These are phyloP conservation scores for Funneliformis mosseae DNA, from an alignment of 192 early-diverging fungal genomes.

Conservation along the genomic window DNA sequence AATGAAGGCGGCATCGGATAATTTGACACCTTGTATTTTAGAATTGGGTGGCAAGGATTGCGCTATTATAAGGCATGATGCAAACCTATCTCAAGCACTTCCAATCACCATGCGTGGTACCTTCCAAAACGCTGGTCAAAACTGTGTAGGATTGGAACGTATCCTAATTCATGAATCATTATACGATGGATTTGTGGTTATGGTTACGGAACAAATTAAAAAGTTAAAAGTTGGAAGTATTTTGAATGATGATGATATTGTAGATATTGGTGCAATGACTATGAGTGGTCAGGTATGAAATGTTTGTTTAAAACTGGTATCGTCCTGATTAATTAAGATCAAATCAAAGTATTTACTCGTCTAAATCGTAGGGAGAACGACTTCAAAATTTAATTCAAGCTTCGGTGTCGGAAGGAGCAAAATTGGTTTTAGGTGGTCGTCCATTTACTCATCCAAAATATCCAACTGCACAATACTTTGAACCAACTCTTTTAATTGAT, in stretches of 20 bases:
- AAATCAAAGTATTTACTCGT: background rate
- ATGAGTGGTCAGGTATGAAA: conserved; percentile 63
- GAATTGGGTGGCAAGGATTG: conserved; percentile 93
- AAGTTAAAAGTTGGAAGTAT: conserved; percentile 70
- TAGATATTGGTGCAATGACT: conserved; percentile 86
- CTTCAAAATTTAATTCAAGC: conserved; percentile 72
- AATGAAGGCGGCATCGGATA: conserved; percentile 68
- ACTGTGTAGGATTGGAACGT: conserved; percentile 88
- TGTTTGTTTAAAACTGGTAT: background rate
- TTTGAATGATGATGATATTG: conserved; percentile 62
- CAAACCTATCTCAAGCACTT: conserved; percentile 65
- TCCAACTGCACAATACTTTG: conserved; percentile 79
- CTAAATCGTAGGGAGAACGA: conserved; percentile 42
- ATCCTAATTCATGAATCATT: conserved; percentile 71
- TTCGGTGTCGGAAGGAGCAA: conserved; percentile 77
- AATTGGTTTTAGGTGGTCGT: conserved; percentile 68
- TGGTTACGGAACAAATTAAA: conserved; percentile 58
- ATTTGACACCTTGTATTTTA: conserved; percentile 81
- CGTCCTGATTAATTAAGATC: background rate
- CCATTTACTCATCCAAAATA: conserved; percentile 69
- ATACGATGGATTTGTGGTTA: conserved; percentile 71
- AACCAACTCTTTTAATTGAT: conserved; percentile 78
- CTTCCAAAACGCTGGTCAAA: conserved; percentile 88
- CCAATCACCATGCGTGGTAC: conserved; percentile 81
- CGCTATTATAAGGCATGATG: conserved; percentile 77